A percentile compares a stretch with the other conserved stretches of the same genome.
These are phyloP conservation scores for Ricinus communis DNA, from an alignment of 345 rosid genomes.

Conservation along the genomic window DNA sequence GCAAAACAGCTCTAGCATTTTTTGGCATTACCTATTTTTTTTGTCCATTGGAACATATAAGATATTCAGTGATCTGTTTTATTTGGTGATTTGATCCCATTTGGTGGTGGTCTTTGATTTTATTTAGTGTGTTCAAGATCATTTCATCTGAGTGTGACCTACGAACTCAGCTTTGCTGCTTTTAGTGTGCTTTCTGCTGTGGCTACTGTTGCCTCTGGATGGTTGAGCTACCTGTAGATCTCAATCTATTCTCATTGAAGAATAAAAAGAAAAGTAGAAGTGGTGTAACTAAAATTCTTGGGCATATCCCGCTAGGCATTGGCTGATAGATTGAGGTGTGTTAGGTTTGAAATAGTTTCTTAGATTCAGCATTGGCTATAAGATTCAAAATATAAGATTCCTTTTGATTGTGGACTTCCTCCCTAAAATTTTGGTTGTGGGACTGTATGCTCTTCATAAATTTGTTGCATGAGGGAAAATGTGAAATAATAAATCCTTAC, in stretches of 20 bases:
- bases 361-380: neutral
- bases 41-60: neutral
- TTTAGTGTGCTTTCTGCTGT: neutral
- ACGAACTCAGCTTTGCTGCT: neutral
- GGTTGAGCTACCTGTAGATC: neutral
- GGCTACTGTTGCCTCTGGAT: neutral
- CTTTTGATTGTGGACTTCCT: neutral
- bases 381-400: neutral
- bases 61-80: neutral
- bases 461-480: neutral
- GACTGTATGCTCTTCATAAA: neutral
- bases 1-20: neutral
- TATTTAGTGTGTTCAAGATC: neutral
- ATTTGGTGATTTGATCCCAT: neutral
- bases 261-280: neutral
- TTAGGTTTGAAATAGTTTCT: neutral
- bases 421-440: neutral
- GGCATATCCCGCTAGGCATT: neutral
- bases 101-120: neutral
- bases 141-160: neutral
- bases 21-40: neutral
- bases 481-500: slow-evolving; percentile 6
- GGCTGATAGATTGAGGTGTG: neutral
- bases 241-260: neutral
- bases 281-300: neutral